Conservation (phyloP, 306 rosid genomes). For the Quercus berberidifolia region DNA sequence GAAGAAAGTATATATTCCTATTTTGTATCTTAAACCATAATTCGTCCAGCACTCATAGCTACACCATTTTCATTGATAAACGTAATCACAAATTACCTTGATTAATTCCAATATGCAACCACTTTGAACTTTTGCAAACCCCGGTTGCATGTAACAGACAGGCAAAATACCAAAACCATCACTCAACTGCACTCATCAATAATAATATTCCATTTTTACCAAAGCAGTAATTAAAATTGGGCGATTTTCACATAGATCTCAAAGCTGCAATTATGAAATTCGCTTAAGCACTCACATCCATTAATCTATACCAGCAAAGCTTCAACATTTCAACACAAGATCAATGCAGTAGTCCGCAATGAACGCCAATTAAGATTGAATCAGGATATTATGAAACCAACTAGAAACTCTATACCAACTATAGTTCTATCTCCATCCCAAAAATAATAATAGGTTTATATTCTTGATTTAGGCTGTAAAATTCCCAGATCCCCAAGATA, state of each 20-base stretch:
- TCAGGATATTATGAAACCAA: constrained; percentile 46
- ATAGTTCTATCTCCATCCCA: not conserved
- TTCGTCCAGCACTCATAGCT: no score
- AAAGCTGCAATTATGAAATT: constrained; percentile 16
- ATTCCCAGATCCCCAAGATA: no score
- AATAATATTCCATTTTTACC: constrained; percentile 18
- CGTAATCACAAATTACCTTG: constrained; percentile 44
- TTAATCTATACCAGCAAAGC: constrained; percentile 66
- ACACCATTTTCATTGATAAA: no score
- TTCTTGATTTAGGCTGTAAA: not conserved
- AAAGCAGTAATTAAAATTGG: constrained; percentile 4
- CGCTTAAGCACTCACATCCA: constrained; percentile 63
- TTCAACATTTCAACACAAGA: constrained; percentile 70
- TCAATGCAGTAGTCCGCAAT: constrained; percentile 70
- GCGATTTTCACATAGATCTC: not conserved
- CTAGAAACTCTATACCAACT: constrained; percentile 17
- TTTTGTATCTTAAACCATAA: no score
- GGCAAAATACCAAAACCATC: constrained; percentile 87
- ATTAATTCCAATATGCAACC: constrained; percentile 94
- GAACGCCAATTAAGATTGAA: constrained; percentile 66
- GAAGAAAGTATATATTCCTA: no score
- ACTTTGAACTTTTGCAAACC: constrained; percentile 91
- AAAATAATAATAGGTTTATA: not conserved
- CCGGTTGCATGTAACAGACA: constrained; percentile 70
- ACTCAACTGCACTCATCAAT: constrained; percentile 57